A percentile compares a stretch with the other conserved stretches of the same genome.
Evolutionary conservation across 495 filamentous ascomycete genomes (phyloP).

Genomic region (Diplogelasinospora grovesii): DNA sequence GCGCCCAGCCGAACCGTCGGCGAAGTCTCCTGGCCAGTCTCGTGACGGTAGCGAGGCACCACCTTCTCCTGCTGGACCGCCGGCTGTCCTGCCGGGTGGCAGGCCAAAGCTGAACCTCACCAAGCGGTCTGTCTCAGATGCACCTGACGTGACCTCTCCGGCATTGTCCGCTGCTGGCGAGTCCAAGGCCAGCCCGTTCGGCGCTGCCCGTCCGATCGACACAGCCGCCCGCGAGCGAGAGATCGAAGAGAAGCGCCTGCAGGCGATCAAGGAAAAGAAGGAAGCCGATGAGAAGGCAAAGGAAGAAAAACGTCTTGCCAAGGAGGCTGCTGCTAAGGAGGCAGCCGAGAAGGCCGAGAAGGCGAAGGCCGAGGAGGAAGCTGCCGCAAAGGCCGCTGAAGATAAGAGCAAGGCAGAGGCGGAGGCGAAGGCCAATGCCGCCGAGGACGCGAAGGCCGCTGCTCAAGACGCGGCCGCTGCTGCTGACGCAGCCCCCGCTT

Average conservation of each 20-base stretch:
- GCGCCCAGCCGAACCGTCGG: conserved; percentile 62
- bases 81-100: conserved; percentile 44
- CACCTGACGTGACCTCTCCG: conserved; percentile 44
- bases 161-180: conserved; percentile 52
- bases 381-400: conserved; percentile 56
- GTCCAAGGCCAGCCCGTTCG: conserved; percentile 84
- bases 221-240: conserved; percentile 80
- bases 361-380: conserved; percentile 15
- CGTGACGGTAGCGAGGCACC: conserved; percentile 60
- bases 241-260: conserved; percentile 78
- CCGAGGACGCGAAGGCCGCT: conserved; percentile 10
- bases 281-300: conserved; percentile 83
- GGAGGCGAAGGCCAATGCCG: conserved; percentile 26
- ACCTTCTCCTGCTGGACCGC: conserved; percentile 52
- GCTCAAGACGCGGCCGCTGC: conserved; percentile 16
- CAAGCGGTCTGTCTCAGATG: conserved; percentile 83
- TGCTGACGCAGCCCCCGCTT: conserved; percentile 13
- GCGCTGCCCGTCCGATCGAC: conserved; percentile 83
- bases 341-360: conserved; percentile 39
- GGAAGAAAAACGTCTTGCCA: conserved; percentile 60
- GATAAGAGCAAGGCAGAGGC: conserved; percentile 63
- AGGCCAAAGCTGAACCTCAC: conserved; percentile 75
- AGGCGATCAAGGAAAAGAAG: conserved; percentile 69
- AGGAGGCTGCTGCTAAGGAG: conserved; percentile 57
- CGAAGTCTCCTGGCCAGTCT: conserved; percentile 36